Conservation (phyloP, 2,329 filamentous ascomycete genomes). For the Cladophialophora carrionii region DNA sequence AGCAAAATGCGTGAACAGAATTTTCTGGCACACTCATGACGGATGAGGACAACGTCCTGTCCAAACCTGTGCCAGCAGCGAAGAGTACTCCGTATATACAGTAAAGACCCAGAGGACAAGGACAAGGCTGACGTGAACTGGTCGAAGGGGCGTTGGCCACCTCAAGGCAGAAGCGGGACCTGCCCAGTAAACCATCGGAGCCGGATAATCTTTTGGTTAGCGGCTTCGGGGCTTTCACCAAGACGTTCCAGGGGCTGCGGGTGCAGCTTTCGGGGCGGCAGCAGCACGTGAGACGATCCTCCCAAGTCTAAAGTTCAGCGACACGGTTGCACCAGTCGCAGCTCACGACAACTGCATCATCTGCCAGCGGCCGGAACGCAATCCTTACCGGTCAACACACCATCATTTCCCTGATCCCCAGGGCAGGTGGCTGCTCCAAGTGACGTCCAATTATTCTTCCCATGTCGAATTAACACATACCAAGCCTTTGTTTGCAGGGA, state of each 20-base stretch:
- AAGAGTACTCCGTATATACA: neutral
- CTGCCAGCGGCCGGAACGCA: constrained; percentile 3
- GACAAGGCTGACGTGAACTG: constrained; percentile 18
- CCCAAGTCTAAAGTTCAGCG: neutral
- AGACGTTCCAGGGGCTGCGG: neutral
- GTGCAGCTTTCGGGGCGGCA: neutral
- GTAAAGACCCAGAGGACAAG: neutral
- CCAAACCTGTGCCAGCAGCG: neutral
- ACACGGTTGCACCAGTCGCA: constrained; percentile 2
- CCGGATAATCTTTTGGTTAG: constrained; percentile 11
- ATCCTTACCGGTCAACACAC: constrained; percentile 19
- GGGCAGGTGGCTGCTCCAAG: constrained; percentile 25
- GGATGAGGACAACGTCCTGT: neutral
- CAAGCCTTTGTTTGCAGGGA: constrained; percentile 21
- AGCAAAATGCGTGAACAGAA: neutral
- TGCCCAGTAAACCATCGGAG: neutral
- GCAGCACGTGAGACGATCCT: constrained; percentile 16
- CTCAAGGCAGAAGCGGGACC: constrained; percentile 12
- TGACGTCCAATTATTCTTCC: constrained; percentile 24
- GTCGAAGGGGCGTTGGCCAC: neutral
- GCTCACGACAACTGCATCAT: constrained; percentile 9
- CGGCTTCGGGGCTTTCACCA: neutral
- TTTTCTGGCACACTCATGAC: neutral
- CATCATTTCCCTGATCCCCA: constrained; percentile 21
- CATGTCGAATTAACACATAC: constrained; percentile 24